Base-by-base conservation (phyloP, 441 rosid species). In the Euphorbia schlechtendalii region DNA sequence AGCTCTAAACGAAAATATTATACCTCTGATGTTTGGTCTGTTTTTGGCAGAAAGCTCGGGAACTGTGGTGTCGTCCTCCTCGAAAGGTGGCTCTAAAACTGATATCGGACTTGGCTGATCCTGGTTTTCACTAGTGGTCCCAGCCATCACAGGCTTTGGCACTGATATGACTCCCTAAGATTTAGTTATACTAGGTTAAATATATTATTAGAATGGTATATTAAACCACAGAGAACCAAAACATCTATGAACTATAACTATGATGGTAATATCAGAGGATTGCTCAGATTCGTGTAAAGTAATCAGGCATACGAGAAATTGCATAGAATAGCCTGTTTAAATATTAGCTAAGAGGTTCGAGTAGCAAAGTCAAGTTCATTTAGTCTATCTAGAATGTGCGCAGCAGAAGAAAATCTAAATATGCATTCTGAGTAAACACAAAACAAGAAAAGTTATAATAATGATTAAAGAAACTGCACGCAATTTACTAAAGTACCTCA, bases 61-160 rank as follows among this genome's bases (percentile, higher is more conserved):
- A 69, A 69, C 73, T 61, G 63, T 28, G 65, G 48, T 74, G 74
- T 76, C 82, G 72, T 87, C 92, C 73, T 94, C 96, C 63, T 84
- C 89, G 68, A 86, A 91, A 43, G 81, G 82, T 0, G 81, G 85
- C 45, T 91, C 94, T 65, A 94, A 72, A 82, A 94, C 99, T n/a
- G 96, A 91, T 65, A 84, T 77, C 32, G 98, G 99, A 72, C 98
- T 94, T 32, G 94, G 96, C 72, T 94, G 96, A 76, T 91, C 94
- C 69, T 78, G 92, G 84, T 81, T 91, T 74, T 83, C 96, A 60
- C 70, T 78, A 24, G 63, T 59, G 74, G 58, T 77, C 65, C 78
- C 78, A 59, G 74, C 60, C 69, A 76, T 60, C 56, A 62, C 57
- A 57, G 78, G 74, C 74, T 81, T 90, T 17, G 85, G 73, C 53